These are phyloP conservation scores for Pyricularia pennisetigena DNA, from an alignment of 2,329 filamentous ascomycete genomes.

Conservation along the genomic window DNA sequence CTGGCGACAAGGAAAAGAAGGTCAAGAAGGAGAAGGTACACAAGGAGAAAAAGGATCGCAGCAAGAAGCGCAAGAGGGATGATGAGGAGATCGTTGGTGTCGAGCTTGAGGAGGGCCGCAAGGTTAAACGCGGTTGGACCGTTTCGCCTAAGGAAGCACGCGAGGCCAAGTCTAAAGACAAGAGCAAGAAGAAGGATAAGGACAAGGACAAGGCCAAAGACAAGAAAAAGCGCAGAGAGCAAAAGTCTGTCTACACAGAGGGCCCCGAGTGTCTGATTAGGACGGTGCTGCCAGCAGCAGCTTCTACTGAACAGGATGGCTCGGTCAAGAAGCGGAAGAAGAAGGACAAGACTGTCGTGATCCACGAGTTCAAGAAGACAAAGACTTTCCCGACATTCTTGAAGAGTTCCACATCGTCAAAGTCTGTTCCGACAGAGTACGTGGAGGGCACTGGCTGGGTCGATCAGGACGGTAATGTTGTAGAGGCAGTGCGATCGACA, in stretches of 20 bases:
- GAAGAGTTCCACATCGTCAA: conserved; percentile 39
- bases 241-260: conserved; percentile 70
- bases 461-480: conserved; percentile 64
- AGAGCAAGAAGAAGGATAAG: conserved; percentile 30
- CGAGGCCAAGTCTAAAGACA: conserved; percentile 34
- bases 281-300: conserved; percentile 50
- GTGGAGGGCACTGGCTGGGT: conserved; percentile 86
- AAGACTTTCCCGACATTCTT: conserved; percentile 76
- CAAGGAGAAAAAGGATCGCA: conserved; percentile 13
- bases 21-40: conserved; percentile 12
- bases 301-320: conserved; percentile 20
- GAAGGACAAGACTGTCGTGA: conserved; percentile 41
- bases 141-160: conserved; percentile 42
- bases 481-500: conserved; percentile 47
- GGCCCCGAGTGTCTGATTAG: conserved; percentile 78
- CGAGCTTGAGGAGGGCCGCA: conserved; percentile 61
- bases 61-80: conserved; percentile 41
- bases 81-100: conserved; percentile 51
- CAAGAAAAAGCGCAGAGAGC: conserved; percentile 41
- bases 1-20: conserved; percentile 17
- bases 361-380: conserved; percentile 87
- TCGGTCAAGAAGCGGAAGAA: conserved; percentile 51
- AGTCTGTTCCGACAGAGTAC: conserved; percentile 44
- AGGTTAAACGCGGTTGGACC: conserved; percentile 85
- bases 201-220: conserved; percentile 32